phyloP scores from a whole-genome alignment of 352 stramenopile genomes.

The Blastocystis sp. region DNA sequence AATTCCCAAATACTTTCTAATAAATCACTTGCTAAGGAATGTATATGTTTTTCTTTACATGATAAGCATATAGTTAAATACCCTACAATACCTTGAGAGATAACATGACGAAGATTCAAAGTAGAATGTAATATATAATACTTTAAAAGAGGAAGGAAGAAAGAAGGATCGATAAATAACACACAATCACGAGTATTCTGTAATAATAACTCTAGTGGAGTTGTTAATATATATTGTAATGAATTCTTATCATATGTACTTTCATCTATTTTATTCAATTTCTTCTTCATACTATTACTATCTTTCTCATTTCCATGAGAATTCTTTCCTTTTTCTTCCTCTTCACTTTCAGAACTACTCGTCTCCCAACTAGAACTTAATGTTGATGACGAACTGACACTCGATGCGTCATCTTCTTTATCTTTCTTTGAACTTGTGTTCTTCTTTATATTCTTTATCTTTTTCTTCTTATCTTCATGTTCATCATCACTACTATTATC shows the following conservation, averaged over 20 bases:
- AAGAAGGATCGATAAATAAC: conserved; percentile 18
- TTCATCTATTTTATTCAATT: conserved; percentile 2
- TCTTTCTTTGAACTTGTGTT: neutral
- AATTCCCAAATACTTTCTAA: conserved; percentile 19
- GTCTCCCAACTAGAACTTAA: no score
- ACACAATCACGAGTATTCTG: neutral
- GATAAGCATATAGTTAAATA: conserved; percentile 19
- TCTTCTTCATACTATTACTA: neutral
- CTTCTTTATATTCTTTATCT: no score
- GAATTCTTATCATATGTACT: neutral
- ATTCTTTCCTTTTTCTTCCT: conserved; percentile 8
- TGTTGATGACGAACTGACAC: no score
- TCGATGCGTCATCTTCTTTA: no score
- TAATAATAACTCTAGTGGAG: neutral
- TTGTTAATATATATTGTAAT: neutral
- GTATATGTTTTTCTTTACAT: neutral
- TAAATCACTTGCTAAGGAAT: neutral
- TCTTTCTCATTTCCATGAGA: neutral
- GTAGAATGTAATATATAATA: conserved; percentile 12
- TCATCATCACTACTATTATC: no score
- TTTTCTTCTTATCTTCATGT: no score
- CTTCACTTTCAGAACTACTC: no score
- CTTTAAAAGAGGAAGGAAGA: conserved; percentile 23
- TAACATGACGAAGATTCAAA: neutral
- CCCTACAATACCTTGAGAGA: conserved; percentile 9